Conservation (phyloP, 345 rosid genomes). For the Gossypium thurberi region DNA sequence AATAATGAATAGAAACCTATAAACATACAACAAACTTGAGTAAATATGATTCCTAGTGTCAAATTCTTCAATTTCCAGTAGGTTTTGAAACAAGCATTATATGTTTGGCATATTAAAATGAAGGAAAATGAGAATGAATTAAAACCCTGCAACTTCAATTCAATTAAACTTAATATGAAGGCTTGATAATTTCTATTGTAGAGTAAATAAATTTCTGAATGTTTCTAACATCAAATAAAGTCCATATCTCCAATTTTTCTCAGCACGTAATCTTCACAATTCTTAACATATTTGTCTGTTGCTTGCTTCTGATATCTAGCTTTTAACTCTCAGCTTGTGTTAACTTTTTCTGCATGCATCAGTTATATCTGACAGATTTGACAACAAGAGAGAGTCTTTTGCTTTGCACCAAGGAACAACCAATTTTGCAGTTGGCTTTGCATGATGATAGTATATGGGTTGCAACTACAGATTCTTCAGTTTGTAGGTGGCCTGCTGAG, state of each 20-base stretch:
- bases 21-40: not conserved
- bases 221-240: not conserved
- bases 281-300: not conserved
- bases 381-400: slow-evolving; percentile 86
- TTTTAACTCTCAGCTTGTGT: slow-evolving; percentile 15
- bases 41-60: not conserved
- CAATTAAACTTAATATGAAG: not conserved
- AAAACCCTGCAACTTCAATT: not conserved
- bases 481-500: slow-evolving; percentile 91
- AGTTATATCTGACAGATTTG: slow-evolving; percentile 98
- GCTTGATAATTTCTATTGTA: not conserved
- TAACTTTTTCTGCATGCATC: slow-evolving; percentile 7
- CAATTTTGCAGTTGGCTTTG: slow-evolving; percentile 77
- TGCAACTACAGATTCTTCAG: slow-evolving; percentile 89
- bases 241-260: not conserved
- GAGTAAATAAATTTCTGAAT: not conserved
- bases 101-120: not conserved
- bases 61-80: not conserved
- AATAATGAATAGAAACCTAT: not conserved
- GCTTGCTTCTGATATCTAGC: slow-evolving; percentile 4
- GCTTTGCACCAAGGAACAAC: slow-evolving; percentile 90
- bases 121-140: not conserved
- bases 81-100: not conserved
- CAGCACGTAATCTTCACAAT: not conserved
- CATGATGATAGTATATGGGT: slow-evolving; percentile 92